Base-by-base conservation (phyloP, 1,284 basidiomycete species). In the Anthracocystis panici-leucophaei region DNA sequence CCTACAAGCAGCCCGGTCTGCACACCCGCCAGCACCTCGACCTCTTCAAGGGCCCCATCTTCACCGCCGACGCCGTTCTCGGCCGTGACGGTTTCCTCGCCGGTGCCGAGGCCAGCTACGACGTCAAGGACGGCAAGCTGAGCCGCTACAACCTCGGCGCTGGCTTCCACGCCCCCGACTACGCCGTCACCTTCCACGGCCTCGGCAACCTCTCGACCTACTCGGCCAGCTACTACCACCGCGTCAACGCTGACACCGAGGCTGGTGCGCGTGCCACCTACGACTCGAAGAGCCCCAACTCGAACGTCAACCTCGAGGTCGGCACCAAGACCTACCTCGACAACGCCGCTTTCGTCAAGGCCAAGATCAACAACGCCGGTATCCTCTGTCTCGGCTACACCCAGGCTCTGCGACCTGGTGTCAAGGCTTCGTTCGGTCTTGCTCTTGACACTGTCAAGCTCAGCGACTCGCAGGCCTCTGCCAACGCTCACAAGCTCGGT, bases 171-270 rank as follows among this genome's bases (percentile, higher is more conserved):
- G 95, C 95, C 53, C 93, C 95, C 56, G 94, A 98, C 87, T 99
- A 98, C 88, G 93, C 95, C 77, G 91, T 98, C 86, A 95, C 96
- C 82, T 84, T 98, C 71, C 95, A 98, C 88, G 94, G 92, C 77
- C 91, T 98, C 84, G 92, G 93, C 89, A 98, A 97, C 90, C 88
- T 97, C 86, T 92, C 92, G 85, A 92, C 92, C 84, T 98, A 95
- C 89, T 90, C 92, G 71, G 97, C 96, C 80, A 94, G 92, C 87
- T 99, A 98, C 91, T 99, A 98, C 90, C 97, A 99, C 91, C 93
- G 93, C 82, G 95, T 99, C 85, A 93, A 89, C 87, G 86, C 87
- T 81, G 95, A 98, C 86, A 94, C 97, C 71, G 96, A 99, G 89
- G 97, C 95, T 76, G 95, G 95, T 86, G 96, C 95, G 82, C 80